Conservation (phyloP, 2,329 filamentous ascomycete genomes). For the Nannizziopsis barbatae region DNA sequence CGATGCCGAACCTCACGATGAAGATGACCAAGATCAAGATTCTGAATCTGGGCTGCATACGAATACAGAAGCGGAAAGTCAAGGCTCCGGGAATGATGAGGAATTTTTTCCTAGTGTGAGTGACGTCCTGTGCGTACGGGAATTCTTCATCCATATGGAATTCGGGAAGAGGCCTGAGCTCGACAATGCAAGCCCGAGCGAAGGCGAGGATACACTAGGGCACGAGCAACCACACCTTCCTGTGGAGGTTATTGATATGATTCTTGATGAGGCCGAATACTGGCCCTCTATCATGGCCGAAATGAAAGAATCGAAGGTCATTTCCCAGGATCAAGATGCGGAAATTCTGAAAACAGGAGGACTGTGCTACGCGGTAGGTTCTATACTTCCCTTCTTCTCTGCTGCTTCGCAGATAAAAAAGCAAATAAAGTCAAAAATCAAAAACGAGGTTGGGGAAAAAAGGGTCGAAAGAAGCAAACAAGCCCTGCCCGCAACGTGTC, state of each 20-base stretch:
- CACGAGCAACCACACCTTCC: conserved; percentile 18
- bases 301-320: conserved; percentile 17
- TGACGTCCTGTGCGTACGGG: conserved; percentile 27
- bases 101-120: conserved; percentile 19
- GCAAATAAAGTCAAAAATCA: not conserved
- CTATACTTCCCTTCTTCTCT: not conserved
- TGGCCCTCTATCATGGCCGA: conserved; percentile 18
- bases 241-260: conserved; percentile 31
- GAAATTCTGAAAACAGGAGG: conserved; percentile 28
- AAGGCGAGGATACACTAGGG: not conserved
- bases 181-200: too few species aligned
- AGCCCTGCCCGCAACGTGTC: conserved; percentile 4
- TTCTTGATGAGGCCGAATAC: conserved; percentile 29
- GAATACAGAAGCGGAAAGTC: not conserved
- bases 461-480: conserved; percentile 1
- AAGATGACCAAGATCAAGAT: not conserved
- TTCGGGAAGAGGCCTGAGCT: not conserved
- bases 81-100: not conserved
- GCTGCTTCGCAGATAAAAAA: not conserved
- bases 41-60: not conserved
- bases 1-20: not conserved
- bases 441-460: not conserved
- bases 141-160: conserved; percentile 21
- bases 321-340: conserved; percentile 26
- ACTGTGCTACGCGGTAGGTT: conserved; percentile 25